These are phyloP conservation scores for Debaryomyces robertsiae DNA, from an alignment of 1,139 yeast genomes.

Conservation along the genomic window DNA sequence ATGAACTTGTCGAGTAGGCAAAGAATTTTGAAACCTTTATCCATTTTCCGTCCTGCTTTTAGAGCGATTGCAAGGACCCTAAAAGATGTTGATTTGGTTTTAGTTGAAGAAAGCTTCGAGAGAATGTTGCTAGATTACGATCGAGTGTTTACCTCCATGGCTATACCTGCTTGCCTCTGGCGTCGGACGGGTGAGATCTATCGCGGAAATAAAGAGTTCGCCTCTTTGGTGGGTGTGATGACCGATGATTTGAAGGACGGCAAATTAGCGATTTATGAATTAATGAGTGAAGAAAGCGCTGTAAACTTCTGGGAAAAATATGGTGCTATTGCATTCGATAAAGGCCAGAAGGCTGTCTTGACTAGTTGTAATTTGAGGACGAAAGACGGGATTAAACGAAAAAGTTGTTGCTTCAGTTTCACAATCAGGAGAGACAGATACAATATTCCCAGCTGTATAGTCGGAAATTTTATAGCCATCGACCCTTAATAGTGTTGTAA, in stretches of 20 bases:
- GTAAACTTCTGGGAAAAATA: conserved; percentile 99
- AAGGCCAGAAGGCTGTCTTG: conserved; percentile 92
- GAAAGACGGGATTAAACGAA: conserved; percentile 76
- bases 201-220: conserved; percentile 95
- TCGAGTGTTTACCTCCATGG: conserved; percentile 95
- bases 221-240: conserved; percentile 87
- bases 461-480: conserved; percentile 93
- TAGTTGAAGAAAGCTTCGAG: conserved; percentile 94
- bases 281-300: conserved; percentile 95
- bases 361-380: conserved; percentile 89
- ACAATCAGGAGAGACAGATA: conserved; percentile 91
- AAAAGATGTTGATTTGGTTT: conserved; percentile 86
- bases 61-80: conserved; percentile 89
- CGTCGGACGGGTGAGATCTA: conserved; percentile 96
- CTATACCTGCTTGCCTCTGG: conserved; percentile 98
- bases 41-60: conserved; percentile 90
- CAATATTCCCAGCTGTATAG: conserved; percentile 94
- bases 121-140: conserved; percentile 92
- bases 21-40: conserved; percentile 83
- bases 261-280: conserved; percentile 85
- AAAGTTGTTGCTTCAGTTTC: conserved; percentile 91
- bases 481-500: conserved; percentile 36
- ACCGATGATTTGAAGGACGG: conserved; percentile 94
- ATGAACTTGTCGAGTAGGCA: conserved; percentile 86
- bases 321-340: conserved; percentile 94